These are phyloP conservation scores for Penicillium brevicompactum DNA, from an alignment of 2,329 filamentous ascomycete species.

Conservation along the genomic window DNA sequence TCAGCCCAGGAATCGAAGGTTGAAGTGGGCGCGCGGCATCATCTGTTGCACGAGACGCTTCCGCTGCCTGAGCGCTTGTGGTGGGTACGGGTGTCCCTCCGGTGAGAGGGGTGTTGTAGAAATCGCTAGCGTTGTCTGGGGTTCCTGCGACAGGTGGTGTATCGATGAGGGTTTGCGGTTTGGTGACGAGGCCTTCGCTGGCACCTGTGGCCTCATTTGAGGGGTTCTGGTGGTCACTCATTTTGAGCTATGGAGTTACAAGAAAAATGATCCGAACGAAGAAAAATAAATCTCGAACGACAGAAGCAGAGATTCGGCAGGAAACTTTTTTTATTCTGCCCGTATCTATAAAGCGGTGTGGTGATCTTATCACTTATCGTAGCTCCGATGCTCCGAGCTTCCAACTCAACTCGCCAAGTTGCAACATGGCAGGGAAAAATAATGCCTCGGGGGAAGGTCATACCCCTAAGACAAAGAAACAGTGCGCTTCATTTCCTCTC, in stretches of 20 bases:
- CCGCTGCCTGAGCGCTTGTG: slow-evolving; percentile 3
- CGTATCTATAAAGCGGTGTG: slow-evolving; percentile 31
- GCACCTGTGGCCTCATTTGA: slow-evolving; percentile 15
- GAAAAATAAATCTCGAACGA: slow-evolving; percentile 1
- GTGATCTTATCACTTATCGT: slow-evolving; percentile 34
- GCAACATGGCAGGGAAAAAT: slow-evolving; percentile 23
- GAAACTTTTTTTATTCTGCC: slow-evolving; percentile 28
- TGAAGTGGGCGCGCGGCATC: slow-evolving; percentile 16
- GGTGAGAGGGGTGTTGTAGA: slow-evolving; percentile 43
- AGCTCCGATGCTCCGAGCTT: not conserved
- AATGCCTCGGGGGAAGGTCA: slow-evolving; percentile 14
- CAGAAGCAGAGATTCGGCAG: slow-evolving; percentile 15
- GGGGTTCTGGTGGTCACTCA: slow-evolving; percentile 27
- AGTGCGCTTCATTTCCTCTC: slow-evolving; percentile 19
- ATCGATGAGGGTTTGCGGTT: slow-evolving; percentile 31
- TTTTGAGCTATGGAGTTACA: slow-evolving; percentile 16
- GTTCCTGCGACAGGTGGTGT: slow-evolving; percentile 34
- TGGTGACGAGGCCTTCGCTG: slow-evolving; percentile 26
- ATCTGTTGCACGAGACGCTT: slow-evolving; percentile 5
- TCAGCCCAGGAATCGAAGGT: slow-evolving; percentile 40
- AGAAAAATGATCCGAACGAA: slow-evolving; percentile 2
- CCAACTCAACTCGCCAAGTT: slow-evolving; percentile 7
- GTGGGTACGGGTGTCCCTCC: slow-evolving; percentile 30
- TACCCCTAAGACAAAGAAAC: slow-evolving; percentile 28
- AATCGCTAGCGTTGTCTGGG: slow-evolving; percentile 44